phyloP scores from a whole-genome alignment of 2,329 filamentous ascomycete genomes.

The Neopestalotiopsis rosae region DNA sequence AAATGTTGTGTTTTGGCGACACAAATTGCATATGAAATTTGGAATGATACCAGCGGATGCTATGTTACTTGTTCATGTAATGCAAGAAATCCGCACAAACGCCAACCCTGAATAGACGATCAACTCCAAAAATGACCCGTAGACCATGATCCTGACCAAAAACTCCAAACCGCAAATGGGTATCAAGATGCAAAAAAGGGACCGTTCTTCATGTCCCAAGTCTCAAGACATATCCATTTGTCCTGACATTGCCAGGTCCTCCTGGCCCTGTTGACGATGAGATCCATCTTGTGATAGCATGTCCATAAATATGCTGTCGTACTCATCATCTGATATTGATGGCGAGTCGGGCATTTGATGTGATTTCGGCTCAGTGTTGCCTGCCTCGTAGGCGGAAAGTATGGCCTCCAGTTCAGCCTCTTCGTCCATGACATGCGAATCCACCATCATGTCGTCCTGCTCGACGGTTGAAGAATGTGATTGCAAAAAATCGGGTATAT shows the following conservation, averaged over 20 bases:
- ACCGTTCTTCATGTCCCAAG: not conserved
- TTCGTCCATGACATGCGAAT: conserved; percentile 56
- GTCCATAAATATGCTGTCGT: conserved; percentile 70
- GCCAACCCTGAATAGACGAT: conserved; percentile 20
- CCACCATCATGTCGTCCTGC: conserved; percentile 57
- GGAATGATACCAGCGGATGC: conserved; percentile 17
- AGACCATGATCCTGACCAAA: conserved; percentile 22
- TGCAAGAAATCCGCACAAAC: conserved; percentile 19
- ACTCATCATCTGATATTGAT: conserved; percentile 59
- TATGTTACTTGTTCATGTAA: conserved; percentile 27
- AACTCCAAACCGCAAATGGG: conserved; percentile 1
- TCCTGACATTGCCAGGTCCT: conserved; percentile 36
- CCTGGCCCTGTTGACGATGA: conserved; percentile 26
- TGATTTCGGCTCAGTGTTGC: conserved; percentile 27
- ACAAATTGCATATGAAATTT: not conserved
- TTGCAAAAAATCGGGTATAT: conserved; percentile 46
- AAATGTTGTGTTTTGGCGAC: not conserved
- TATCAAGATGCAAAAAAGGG: conserved; percentile 14
- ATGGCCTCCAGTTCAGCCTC: conserved; percentile 64
- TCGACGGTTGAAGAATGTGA: conserved; percentile 28
- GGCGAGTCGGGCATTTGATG: conserved; percentile 38
- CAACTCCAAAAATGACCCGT: conserved; percentile 27
- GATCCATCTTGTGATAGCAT: conserved; percentile 54
- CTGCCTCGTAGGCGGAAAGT: conserved; percentile 51
- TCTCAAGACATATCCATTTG: conserved; percentile 54